Conservation (phyloP, 129 eudicot genomes). For the Saussurea involucrata region DNA sequence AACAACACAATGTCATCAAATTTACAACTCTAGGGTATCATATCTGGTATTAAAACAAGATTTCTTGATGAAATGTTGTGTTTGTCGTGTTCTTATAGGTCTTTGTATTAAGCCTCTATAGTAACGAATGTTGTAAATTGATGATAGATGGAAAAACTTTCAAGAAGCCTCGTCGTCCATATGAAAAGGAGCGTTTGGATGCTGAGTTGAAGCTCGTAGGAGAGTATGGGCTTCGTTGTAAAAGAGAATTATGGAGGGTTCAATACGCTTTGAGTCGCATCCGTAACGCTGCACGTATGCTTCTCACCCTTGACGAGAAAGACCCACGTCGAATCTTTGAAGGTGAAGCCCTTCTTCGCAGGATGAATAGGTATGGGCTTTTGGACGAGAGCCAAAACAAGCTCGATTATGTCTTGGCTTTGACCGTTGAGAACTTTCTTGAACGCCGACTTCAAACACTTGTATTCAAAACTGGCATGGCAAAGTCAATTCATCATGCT, state of each 20-base stretch:
- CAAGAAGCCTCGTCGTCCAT: slow-evolving; percentile 47
- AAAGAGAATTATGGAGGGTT: slow-evolving; percentile 49
- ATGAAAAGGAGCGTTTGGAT: slow-evolving; percentile 50
- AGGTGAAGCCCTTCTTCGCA: slow-evolving; percentile 46
- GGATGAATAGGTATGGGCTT: slow-evolving; percentile 41
- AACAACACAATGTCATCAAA: neutral
- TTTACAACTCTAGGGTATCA: neutral
- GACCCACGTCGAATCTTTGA: slow-evolving; percentile 43
- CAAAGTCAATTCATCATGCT: slow-evolving; percentile 45
- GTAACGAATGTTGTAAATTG: neutral
- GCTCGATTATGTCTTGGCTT: slow-evolving; percentile 46
- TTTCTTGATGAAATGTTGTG: neutral
- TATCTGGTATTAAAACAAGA: neutral
- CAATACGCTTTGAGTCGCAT: slow-evolving; percentile 44
- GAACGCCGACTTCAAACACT: slow-evolving; percentile 43
- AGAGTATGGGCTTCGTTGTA: slow-evolving; percentile 42
- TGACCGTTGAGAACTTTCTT: slow-evolving; percentile 47
- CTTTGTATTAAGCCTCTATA: neutral
- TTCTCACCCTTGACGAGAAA: slow-evolving; percentile 36
- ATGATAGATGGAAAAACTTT: slow-evolving; percentile 43
- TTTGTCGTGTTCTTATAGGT: neutral
- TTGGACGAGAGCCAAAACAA: slow-evolving; percentile 26
- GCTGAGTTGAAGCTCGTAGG: slow-evolving; percentile 39
- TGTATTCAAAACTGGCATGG: slow-evolving; percentile 44
- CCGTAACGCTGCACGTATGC: slow-evolving; percentile 43